Evolutionary conservation across 768 basidiomycete species (phyloP), one percentile per base, ranked within the genome.

Genomic region (Peribolospora kevripleyi): DNA sequence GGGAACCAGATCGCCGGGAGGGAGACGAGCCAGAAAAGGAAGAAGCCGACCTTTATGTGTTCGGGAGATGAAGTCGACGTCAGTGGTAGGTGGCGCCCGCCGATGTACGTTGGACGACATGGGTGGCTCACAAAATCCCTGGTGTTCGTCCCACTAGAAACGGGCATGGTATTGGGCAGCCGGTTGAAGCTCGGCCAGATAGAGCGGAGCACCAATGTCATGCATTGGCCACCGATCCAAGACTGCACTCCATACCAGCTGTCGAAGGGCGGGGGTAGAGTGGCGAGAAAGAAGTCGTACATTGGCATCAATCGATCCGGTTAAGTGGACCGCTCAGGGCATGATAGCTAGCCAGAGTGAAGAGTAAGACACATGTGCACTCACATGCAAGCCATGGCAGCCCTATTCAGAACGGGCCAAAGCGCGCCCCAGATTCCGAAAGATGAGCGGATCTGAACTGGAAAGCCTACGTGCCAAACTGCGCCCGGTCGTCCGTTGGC

Each of bases 1-100:
- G 81, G 82, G 60, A 83, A 79, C 80, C 80, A 84, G 60, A 84
- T 79, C 25, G 79, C 77, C 7, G 81, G 82, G 40, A 85, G 73
- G 41, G 78, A 81, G 45, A 83, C 72, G 38, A 84, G 68, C 79
- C 82, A 86, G 72, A 85, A 88, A 56, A 87, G 71, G 72, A 87
- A 80, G 75, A 87, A 87, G 60, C 76, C 77, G 70, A 83, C 25
- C 25, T 25, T 25, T 1, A 25, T 25, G 25, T 25, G 25, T 1
- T 25, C 25, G 25, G 25, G 25, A 25, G 25, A 25, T 25, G 25
- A 25, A 25, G 25, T 25, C 39, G 49, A 65, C 56, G 54, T 61
- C 61, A 43, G 61, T 61, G 57, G 50, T 2, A 37, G 14, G 4
- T 45, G 52, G 51, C 5, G 6, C 7, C 41, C 43, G 54, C 51